These are phyloP conservation scores for Boletus insuetus DNA, from an alignment of 768 basidiomycete genomes.

Conservation along the genomic window DNA sequence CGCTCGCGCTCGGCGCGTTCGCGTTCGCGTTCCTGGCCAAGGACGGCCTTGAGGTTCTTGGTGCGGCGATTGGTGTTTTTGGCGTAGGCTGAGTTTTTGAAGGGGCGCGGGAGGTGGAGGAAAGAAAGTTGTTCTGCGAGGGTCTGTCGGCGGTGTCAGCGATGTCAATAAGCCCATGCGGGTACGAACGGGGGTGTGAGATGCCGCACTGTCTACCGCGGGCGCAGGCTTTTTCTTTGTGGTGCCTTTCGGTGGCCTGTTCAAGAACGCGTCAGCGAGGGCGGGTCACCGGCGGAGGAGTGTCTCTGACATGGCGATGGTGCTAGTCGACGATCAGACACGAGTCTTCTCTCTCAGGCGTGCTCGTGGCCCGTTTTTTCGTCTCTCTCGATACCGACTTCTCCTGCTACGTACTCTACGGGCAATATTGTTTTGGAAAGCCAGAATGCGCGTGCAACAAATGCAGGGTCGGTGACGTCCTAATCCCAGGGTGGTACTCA, in stretches of 20 bases:
- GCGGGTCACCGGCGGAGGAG: too few relatives aligned
- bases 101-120: conserved; percentile 65
- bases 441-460: too few relatives aligned
- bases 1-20: conserved; percentile 67
- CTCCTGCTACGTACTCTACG: too few relatives aligned
- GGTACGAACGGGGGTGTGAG: neutral
- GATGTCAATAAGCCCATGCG: neutral
- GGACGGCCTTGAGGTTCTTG: conserved; percentile 77
- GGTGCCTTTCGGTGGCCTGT: conserved; percentile 6
- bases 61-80: conserved; percentile 72
- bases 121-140: conserved; percentile 75
- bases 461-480: too few relatives aligned
- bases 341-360: too few relatives aligned
- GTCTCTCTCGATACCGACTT: too few relatives aligned
- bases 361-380: too few relatives aligned
- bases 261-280: neutral
- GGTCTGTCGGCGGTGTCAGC: conserved; percentile 40
- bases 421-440: too few relatives aligned
- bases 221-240: neutral
- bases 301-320: too few relatives aligned
- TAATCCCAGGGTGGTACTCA: too few relatives aligned
- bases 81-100: conserved; percentile 70
- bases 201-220: neutral
- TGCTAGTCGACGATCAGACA: neutral
- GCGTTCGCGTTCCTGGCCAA: conserved; percentile 76